A percentile compares a stretch with the other conserved stretches of the same genome.
Evolutionary conservation across 331 rosid species (phyloP).

Genomic region (Dryas integrifolia): DNA sequence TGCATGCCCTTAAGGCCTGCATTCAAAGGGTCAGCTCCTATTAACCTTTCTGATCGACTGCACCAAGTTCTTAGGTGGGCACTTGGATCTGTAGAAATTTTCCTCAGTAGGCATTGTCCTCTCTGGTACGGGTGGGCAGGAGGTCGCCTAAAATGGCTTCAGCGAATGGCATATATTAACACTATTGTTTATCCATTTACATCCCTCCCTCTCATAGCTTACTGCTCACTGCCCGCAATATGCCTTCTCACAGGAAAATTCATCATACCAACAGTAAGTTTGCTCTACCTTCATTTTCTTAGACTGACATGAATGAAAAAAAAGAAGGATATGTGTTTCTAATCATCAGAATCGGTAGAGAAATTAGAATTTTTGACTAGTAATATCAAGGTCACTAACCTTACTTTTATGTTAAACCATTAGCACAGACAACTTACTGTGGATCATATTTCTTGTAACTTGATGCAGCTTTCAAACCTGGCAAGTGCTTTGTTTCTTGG

Average conservation of each 20-base stretch:
- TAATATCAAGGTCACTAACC: not conserved
- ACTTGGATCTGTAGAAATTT: conserved; percentile 97
- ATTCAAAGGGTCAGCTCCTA: conserved; percentile 97
- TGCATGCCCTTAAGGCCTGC: conserved; percentile 98
- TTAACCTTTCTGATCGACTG: conserved; percentile 87
- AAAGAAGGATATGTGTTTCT: not conserved
- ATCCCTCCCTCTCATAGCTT: conserved; percentile 88
- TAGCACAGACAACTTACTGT: conserved; percentile 10
- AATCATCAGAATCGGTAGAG: not conserved
- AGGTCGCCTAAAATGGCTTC: conserved; percentile 88
- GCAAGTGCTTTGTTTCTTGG: conserved; percentile 91
- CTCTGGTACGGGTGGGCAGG: conserved; percentile 97
- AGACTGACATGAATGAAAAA: not conserved
- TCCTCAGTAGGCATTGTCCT: conserved; percentile 99
- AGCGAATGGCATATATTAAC: conserved; percentile 88
- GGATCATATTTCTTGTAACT: conserved; percentile 10
- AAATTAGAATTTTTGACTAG: not conserved
- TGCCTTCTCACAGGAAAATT: conserved; percentile 96
- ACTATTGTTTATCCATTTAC: conserved; percentile 96
- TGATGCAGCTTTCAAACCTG: conserved; percentile 83
- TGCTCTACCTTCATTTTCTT: conserved; percentile 19
- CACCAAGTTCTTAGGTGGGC: conserved; percentile 99
- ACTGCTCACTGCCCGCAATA: conserved; percentile 88
- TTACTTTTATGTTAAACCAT: conserved; percentile 5
- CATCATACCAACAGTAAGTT: conserved; percentile 90